Conservation (phyloP, 257 asterid genomes). For the Coffea eugenioides region DNA sequence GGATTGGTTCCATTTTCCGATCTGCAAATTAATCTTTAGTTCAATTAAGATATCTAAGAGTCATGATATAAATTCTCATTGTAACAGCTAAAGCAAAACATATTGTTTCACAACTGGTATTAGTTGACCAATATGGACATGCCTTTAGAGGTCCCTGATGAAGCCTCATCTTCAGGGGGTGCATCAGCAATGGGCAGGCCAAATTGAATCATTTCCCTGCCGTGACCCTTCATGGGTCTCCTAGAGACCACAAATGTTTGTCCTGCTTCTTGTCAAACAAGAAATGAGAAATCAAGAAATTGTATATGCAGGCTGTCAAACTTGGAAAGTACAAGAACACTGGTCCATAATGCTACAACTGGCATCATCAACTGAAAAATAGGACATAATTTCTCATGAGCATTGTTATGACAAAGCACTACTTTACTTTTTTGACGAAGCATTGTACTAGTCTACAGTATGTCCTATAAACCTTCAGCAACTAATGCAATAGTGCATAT, state of each 20-base stretch:
- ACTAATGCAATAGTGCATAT: background rate
- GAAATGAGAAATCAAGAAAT: conserved; percentile 21
- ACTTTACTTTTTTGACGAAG: background rate
- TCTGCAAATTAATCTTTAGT: conserved; percentile 48
- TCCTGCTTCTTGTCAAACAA: conserved; percentile 50
- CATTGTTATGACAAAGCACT: background rate
- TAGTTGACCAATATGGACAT: conserved; percentile 22
- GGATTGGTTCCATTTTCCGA: conserved; percentile 67
- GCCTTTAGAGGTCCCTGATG: conserved; percentile 63
- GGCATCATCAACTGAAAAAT: conserved; percentile 5
- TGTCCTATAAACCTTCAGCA: background rate
- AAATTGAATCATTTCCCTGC: conserved; percentile 88
- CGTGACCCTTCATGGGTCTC: conserved; percentile 87
- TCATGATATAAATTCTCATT: conserved; percentile 9
- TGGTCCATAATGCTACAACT: conserved; percentile 10
- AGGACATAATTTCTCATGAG: background rate
- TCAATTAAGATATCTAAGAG: conserved; percentile 13
- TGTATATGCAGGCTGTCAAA: conserved; percentile 14
- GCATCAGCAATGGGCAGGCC: conserved; percentile 68
- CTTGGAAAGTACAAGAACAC: conserved; percentile 3
- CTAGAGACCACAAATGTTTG: conserved; percentile 60
- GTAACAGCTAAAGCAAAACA: conserved; percentile 15
- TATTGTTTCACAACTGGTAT: background rate
- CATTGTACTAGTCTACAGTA: background rate
- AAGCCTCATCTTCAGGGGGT: conserved; percentile 55